Percentiles rank a stretch among this genome's conserved stretches.
Evolutionary conservation across 257 asterid species (phyloP).

Genomic region (Salvia rosmarinus): DNA sequence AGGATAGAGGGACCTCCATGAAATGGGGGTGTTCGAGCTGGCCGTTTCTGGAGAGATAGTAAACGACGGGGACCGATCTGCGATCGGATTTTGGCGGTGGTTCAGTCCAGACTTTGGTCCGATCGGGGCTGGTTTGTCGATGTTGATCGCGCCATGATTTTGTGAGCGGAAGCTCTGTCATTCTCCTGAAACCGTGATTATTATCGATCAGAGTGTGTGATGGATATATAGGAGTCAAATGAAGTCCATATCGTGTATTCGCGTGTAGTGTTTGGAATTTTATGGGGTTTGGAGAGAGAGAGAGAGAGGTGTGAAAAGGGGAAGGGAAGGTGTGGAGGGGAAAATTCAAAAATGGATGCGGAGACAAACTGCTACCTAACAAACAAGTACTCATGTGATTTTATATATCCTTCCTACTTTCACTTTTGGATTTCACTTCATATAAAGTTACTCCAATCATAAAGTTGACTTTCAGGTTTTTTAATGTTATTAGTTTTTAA

Average conservation of each 20-base stretch:
- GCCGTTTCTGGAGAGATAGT: slow-evolving; percentile 72
- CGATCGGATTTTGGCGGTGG: slow-evolving; percentile 53
- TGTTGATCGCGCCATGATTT: slow-evolving; percentile 33
- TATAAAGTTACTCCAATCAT: too few species aligned
- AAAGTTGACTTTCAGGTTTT: too few species aligned
- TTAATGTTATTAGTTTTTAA: too few species aligned
- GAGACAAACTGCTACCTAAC: slow-evolving; percentile 58
- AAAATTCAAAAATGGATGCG: slow-evolving; percentile 41
- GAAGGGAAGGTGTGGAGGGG: slow-evolving; percentile 29
- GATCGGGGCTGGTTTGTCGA: slow-evolving; percentile 63
- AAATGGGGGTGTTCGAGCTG: slow-evolving; percentile 97
- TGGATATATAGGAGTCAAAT: slow-evolving; percentile 26
- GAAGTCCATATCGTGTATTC: slow-evolving; percentile 19
- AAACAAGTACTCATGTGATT: slow-evolving; percentile 34
- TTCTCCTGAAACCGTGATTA: slow-evolving; percentile 50
- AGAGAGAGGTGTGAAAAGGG: slow-evolving; percentile 34
- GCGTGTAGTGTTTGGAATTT: neutral
- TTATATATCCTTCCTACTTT: neutral
- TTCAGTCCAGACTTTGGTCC: slow-evolving; percentile 64
- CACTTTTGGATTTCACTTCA: slow-evolving; percentile 33
- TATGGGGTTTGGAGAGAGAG: neutral
- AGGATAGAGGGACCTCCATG: slow-evolving; percentile 85
- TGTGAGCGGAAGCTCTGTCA: slow-evolving; percentile 40
- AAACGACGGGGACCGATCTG: slow-evolving; percentile 64
- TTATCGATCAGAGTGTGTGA: neutral